Evolutionary conservation across 208 protist species (phyloP), one percentile per base, ranked within the genome.

Genomic region (Crithidia acanthocephali): DNA sequence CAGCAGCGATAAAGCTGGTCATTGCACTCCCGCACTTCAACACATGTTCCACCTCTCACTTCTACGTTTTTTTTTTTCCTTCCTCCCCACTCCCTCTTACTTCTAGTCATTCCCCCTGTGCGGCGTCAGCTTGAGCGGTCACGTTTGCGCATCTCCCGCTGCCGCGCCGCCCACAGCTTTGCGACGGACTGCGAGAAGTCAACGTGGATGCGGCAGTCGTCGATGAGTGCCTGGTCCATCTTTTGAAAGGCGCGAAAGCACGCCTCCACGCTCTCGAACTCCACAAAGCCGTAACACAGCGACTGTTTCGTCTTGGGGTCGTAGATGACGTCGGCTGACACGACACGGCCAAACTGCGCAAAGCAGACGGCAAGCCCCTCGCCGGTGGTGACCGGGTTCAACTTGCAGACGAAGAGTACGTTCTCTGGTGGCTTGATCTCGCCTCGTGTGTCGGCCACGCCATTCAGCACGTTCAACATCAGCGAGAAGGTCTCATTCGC

Each of bases 351-450:
- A 72, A 99, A 99, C 69, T 98, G 88, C 2, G 83, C 74, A 73
- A 99, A 99, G 55, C 98, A 98, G 47, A 98, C 68, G 44, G 94
- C 88, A 3, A 99, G 84, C 35, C 99, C 98, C 28, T 98, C 95
- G 18, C 95, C 83, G 8, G 87, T 86, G 15, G 98, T 99, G 15
- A 93, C 76, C 1, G 98, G 98, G 76, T 99, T 99, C 30, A 99
- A 85, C 84, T 98, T 98, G 86, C 98, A 99, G 22, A 99, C 98
- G 78, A 99, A 99, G 18, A 99, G 88, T 2, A 99, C 98, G 71
- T 99, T 99, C 22, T 99, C 98, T 0, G 97, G 97, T 10, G 99
- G 98, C 61, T 85, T 86, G 9, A 99, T 67, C 28, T 99, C 97
- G 20, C 81, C 85, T 1, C 77, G 52, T 0, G 91, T 89, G 68